phyloP scores from a whole-genome alignment of 2,329 filamentous ascomycete genomes.

The Aspergillus felis region DNA sequence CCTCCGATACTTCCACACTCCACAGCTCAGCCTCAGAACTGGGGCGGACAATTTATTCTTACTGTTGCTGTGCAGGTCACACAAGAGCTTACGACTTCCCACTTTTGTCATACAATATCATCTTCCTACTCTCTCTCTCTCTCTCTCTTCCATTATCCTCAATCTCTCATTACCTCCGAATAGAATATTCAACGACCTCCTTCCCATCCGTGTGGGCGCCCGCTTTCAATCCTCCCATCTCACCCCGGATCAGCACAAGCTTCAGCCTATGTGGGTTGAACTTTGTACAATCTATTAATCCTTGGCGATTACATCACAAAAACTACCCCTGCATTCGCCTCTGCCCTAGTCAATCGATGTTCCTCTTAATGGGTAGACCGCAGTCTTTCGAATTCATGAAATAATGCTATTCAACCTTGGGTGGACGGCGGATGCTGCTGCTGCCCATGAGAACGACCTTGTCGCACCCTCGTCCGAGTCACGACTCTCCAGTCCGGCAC shows the following conservation, averaged over 20 bases:
- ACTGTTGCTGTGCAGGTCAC: not conserved
- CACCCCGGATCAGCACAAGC: not conserved
- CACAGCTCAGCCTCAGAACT: not conserved
- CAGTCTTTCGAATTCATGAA: conserved; percentile 13
- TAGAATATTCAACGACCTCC: not conserved
- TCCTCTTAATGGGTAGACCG: conserved; percentile 7
- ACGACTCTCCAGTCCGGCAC: conserved; percentile 14
- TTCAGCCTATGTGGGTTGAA: not conserved
- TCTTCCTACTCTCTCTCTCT: not conserved
- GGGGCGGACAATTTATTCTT: not conserved
- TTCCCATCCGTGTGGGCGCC: not conserved
- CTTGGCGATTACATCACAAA: not conserved
- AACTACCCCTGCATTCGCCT: not conserved
- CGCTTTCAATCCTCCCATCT: not conserved
- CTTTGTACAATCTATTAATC: not conserved
- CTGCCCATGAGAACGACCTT: conserved; percentile 37
- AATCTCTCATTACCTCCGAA: not conserved
- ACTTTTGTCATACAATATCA: not conserved
- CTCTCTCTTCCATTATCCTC: not conserved
- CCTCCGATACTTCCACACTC: not conserved
- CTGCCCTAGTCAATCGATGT: conserved; percentile 16
- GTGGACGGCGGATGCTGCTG: conserved; percentile 42
- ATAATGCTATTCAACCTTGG: conserved; percentile 42
- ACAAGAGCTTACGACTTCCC: not conserved
- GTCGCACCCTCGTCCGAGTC: conserved; percentile 20